These are phyloP conservation scores for Phalaenopsis equestris DNA, from an alignment of 106 monocot genomes.

Conservation along the genomic window DNA sequence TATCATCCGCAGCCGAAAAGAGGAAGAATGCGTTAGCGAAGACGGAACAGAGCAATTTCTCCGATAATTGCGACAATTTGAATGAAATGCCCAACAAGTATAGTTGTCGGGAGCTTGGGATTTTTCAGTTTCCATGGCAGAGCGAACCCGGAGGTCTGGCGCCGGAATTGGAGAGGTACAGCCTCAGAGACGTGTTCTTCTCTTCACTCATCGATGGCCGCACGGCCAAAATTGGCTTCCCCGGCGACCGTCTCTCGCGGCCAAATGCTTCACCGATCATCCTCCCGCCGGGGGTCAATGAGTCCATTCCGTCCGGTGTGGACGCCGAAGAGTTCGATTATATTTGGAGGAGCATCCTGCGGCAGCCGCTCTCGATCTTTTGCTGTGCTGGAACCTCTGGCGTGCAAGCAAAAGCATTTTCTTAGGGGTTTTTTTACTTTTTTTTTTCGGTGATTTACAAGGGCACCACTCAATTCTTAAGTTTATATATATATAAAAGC, in stretches of 20 bases:
- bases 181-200: conserved; percentile 67
- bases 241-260: conserved; percentile 43
- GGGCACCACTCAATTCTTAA: too few relatives aligned
- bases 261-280: conserved; percentile 5
- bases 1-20: background rate
- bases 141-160: conserved; percentile 7
- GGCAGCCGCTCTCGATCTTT: conserved; percentile 15
- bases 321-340: conserved; percentile 34
- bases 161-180: conserved; percentile 19
- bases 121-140: conserved; percentile 73
- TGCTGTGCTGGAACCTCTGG: background rate
- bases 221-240: conserved; percentile 41
- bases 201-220: conserved; percentile 57
- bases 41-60: background rate
- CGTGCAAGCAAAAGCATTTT: background rate
- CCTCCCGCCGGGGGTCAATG: conserved; percentile 14
- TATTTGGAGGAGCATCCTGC: conserved; percentile 44
- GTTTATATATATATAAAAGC: too few relatives aligned
- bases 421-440: too few relatives aligned
- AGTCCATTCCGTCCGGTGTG: conserved; percentile 7
- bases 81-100: background rate
- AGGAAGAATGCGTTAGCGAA: background rate
- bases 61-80: background rate
- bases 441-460: too few relatives aligned
- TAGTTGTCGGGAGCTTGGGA: conserved; percentile 18